Evolutionary conservation across 352 stramenopile species (phyloP).

Genomic region (Phytopythium ostracodes): DNA sequence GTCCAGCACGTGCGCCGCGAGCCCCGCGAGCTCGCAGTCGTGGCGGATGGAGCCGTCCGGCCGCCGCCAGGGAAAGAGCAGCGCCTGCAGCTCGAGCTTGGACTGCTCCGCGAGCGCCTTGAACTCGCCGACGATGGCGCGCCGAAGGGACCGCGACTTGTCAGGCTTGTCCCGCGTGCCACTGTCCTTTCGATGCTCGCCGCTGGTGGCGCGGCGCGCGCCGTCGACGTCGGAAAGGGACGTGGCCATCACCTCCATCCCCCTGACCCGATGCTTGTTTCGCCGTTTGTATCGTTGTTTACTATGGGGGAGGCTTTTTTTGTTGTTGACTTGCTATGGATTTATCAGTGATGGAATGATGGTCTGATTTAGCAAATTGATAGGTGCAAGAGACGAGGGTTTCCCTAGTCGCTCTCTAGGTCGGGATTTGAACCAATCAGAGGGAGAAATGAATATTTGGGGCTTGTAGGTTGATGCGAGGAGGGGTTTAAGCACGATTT

Average conservation of each 20-base stretch:
- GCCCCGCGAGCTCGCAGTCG: constrained; percentile 5
- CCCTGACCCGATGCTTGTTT: no score
- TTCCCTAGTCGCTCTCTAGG: background rate
- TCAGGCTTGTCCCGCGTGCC: background rate
- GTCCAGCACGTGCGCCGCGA: constrained; percentile 5
- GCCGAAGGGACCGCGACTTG: constrained; percentile 2
- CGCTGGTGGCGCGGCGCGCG: background rate
- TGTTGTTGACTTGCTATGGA: no score
- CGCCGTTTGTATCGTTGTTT: background rate
- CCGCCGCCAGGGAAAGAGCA: background rate
- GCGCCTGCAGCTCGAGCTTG: constrained; percentile 3
- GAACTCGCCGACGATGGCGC: constrained; percentile 3
- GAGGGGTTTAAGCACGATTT: no score
- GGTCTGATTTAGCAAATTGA: background rate
- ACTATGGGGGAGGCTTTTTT: background rate
- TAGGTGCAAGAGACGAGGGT: background rate
- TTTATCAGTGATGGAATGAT: background rate
- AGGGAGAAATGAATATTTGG: background rate
- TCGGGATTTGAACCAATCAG: background rate
- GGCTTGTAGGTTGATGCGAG: no score
- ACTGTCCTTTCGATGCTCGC: background rate
- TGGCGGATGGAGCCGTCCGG: background rate
- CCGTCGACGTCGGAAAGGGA: background rate
- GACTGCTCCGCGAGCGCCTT: constrained; percentile 5
- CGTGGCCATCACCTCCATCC: constrained; percentile 8